Evolutionary conservation across 2,329 filamentous ascomycete genomes (phyloP).

Genomic region (Immersiporthe knoxdaviesiana): DNA sequence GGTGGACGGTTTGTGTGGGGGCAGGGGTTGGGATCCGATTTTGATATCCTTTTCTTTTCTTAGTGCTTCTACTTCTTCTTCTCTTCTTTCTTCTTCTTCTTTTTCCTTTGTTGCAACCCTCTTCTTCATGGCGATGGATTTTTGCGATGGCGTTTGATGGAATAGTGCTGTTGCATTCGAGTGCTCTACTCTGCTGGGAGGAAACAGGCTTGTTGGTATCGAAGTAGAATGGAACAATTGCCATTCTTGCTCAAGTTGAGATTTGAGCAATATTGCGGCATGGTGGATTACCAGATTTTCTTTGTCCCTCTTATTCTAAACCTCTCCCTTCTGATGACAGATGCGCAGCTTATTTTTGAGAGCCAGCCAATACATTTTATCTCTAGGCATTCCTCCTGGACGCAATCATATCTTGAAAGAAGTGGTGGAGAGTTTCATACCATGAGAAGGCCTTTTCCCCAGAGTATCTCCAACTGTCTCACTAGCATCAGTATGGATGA

Average conservation of each 20-base stretch:
- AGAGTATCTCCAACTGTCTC: neutral
- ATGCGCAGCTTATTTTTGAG: neutral
- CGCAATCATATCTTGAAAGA: neutral
- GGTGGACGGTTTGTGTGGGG: neutral
- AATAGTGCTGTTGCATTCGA: neutral
- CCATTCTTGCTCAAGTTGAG: neutral
- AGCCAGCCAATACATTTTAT: neutral
- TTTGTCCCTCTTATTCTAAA: neutral
- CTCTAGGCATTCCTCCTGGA: neutral
- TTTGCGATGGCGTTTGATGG: conserved; percentile 23
- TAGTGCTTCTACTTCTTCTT: neutral
- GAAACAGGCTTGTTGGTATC: neutral
- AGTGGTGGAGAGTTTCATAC: neutral
- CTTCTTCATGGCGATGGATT: neutral
- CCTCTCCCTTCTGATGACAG: conserved; percentile 6
- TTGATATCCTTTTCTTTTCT: neutral
- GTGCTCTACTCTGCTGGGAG: neutral
- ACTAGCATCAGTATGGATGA: neutral
- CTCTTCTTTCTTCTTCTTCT: neutral
- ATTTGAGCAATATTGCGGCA: neutral
- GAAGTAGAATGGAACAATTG: neutral
- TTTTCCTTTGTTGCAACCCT: neutral
- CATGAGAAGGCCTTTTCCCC: neutral
- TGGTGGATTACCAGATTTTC: conserved; percentile 15
- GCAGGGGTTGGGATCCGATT: neutral